A percentile compares a stretch with the other conserved stretches of the same genome.
These are phyloP conservation scores for Golubevia sp. DNA, from an alignment of 1,284 basidiomycete species.

Conservation along the genomic window DNA sequence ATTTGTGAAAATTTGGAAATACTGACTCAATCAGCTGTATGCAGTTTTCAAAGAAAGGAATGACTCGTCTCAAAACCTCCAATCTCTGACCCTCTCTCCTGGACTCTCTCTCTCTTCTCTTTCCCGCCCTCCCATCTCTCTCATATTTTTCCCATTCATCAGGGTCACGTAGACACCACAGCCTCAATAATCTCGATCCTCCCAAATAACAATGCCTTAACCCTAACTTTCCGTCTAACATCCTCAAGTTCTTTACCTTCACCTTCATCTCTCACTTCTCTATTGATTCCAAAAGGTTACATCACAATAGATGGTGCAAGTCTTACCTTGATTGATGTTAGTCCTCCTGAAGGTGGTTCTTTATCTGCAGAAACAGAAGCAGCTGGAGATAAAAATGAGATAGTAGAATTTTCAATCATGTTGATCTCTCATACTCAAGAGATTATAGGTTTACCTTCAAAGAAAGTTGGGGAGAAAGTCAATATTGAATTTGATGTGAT, in stretches of 20 bases:
- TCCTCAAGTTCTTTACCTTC: conserved; percentile 33
- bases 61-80: no score
- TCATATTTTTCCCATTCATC: no score
- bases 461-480: conserved; percentile 49
- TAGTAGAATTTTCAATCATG: conserved; percentile 58
- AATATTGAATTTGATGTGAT: conserved; percentile 54
- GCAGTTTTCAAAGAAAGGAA: background rate
- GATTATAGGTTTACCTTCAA: conserved; percentile 47
- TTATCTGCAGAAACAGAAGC: background rate
- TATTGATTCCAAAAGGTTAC: conserved; percentile 56
- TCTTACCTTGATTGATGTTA: conserved; percentile 56
- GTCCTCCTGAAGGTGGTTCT: conserved; percentile 39
- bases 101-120: no score
- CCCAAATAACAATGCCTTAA: conserved; percentile 53
- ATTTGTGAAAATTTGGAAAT: no score
- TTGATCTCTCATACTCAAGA: conserved; percentile 60
- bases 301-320: conserved; percentile 59
- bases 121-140: no score
- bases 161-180: conserved; percentile 75
- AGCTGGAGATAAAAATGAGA: conserved; percentile 17
- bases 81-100: no score
- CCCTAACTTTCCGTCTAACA: conserved; percentile 47
- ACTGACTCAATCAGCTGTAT: no score
- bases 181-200: conserved; percentile 62
- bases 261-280: conserved; percentile 47